Conservation (phyloP, 305 asterid species). For the Fraxinus platypoda region DNA sequence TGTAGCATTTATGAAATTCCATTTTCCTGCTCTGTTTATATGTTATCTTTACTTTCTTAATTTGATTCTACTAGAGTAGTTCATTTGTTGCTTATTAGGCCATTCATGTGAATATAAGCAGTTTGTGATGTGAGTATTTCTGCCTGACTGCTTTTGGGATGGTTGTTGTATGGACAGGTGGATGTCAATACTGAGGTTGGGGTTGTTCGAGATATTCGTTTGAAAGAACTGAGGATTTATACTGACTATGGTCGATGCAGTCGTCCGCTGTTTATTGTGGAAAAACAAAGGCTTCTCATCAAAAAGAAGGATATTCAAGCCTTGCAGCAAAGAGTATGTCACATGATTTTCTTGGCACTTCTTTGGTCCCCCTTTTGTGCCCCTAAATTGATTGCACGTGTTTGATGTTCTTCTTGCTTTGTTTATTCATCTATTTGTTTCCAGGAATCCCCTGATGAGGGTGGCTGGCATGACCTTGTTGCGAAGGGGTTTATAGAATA, state of each 20-base stretch:
- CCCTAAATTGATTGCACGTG: background rate
- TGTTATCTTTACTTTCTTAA: background rate
- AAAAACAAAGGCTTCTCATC: conserved; percentile 82
- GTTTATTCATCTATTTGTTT: conserved; percentile 17
- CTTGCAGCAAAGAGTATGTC: conserved; percentile 81
- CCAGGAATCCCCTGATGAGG: conserved; percentile 90
- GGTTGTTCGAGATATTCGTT: conserved; percentile 86
- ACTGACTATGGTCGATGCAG: conserved; percentile 99
- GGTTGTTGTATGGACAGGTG: conserved; percentile 49
- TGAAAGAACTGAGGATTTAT: conserved; percentile 90
- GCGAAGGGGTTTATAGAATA: conserved; percentile 86
- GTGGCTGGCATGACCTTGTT: conserved; percentile 90
- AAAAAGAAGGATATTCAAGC: conserved; percentile 78
- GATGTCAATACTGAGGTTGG: conserved; percentile 98
- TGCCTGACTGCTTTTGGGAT: conserved; percentile 4
- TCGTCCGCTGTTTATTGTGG: conserved; percentile 95
- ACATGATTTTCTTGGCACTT: conserved; percentile 15
- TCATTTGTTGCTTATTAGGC: background rate
- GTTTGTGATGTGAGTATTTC: background rate
- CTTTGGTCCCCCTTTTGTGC: background rate
- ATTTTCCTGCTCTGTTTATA: background rate
- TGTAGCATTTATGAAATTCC: background rate
- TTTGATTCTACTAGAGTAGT: background rate
- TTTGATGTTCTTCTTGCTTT: conserved; percentile 9
- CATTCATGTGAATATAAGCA: background rate